Base-by-base conservation (phyloP, 2,329 filamentous ascomycete species). In the Colletotrichum gigasporum region DNA sequence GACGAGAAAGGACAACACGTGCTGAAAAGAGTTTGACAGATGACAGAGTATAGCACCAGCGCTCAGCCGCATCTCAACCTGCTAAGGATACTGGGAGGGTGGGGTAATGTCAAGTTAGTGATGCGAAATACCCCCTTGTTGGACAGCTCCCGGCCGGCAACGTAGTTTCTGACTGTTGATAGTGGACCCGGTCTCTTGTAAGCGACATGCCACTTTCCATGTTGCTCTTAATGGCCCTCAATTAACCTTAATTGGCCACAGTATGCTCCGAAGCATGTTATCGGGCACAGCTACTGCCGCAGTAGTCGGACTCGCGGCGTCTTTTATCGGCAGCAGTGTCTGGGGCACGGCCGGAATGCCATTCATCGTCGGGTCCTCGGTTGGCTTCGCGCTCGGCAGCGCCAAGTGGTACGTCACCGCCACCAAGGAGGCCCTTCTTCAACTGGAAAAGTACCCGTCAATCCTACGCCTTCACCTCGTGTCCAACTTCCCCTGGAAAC, bases 221-320 rank as follows among this genome's bases (percentile, higher is more conserved):
- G n/a, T n/a, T n/a, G n/a, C 18, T 14, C 9, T 24, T 10, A 2
- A 10, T 2, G 3, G 0, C 30, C 0, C 18, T 16, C 12, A 0
- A 24, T 9, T 0, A n/a, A 16, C 37, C 14, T 14, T 12, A 6
- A 26, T 8, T 1, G 2, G 7, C n/a, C 42, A 24, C 11, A 70
- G 69, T 20, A 71, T 71, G 69, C 65, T 71, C 6, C 69, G 68
- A n/a, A 69, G 69, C 50, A 67, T 71, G 62, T n/a, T 70, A 2
- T 63, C 69, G 12, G 69, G 69, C 7, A 70, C 65, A 12, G 68
- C 66, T 0, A 58, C 66, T 1, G 69, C 69, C 11, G 60, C 67
- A 3, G 58, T 67, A 12, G 22, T 66, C 3, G 69, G 69, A 11
- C 57, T 69, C 16, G 41, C 64, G 2, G 53, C 62, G 14, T 55